Percentiles rank a stretch among this genome's conserved stretches.
Conservation (phyloP, 441 rosid species). For the Eutrema salsugineum region DNA sequence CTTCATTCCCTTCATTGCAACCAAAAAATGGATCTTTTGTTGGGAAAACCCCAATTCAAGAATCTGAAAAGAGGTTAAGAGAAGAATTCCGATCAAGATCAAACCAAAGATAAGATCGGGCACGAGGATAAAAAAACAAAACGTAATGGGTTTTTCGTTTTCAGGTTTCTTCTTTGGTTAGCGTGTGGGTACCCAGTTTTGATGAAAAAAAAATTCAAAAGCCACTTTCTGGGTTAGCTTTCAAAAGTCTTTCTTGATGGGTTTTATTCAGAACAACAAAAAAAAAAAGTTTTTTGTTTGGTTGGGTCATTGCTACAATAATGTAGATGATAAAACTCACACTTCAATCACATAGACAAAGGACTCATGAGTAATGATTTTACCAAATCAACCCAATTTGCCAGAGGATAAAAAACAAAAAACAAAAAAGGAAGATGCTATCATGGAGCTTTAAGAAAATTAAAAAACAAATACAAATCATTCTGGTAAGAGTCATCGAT, state of each 20-base stretch:
- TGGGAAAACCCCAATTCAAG: not conserved
- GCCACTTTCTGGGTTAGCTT: conserved; percentile 32
- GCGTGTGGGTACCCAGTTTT: conserved; percentile 29
- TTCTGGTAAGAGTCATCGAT: conserved; percentile 22
- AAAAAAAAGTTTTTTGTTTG: not conserved
- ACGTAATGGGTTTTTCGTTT: conserved; percentile 4
- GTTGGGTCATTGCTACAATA: conserved; percentile 30
- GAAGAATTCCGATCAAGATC: conserved; percentile 1
- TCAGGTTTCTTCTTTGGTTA: conserved; percentile 26
- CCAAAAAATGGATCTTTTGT: not conserved
- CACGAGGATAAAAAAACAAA: not conserved
- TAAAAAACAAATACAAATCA: not conserved
- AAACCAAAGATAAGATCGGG: conserved; percentile 23
- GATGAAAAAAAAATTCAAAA: conserved; percentile 19
- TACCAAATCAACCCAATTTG: conserved; percentile 12
- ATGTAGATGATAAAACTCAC: conserved; percentile 22
- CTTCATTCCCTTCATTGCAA: conserved; percentile 63
- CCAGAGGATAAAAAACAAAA: not conserved
- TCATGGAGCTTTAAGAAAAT: not conserved
- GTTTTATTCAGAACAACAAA: conserved; percentile 10
- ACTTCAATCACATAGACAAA: conserved; percentile 17
- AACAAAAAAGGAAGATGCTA: not conserved
- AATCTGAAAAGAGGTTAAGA: not conserved
- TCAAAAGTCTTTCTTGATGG: conserved; percentile 33
- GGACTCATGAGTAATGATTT: conserved; percentile 23